phyloP scores from a whole-genome alignment of 441 rosid species.

The Erodium moschatum region DNA sequence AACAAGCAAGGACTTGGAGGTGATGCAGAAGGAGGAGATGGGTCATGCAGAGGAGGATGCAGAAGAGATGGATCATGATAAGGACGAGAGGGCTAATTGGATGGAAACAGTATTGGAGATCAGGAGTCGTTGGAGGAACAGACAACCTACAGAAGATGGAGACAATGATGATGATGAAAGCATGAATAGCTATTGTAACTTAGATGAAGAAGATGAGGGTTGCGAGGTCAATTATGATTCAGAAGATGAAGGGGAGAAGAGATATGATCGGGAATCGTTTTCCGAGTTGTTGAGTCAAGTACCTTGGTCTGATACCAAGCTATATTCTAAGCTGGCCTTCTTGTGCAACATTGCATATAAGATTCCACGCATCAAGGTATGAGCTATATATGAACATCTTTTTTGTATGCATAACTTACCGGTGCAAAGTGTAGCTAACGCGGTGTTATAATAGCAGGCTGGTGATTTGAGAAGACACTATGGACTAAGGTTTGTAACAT shows the following conservation, averaged over 20 bases:
- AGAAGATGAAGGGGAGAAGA: constrained; percentile 28
- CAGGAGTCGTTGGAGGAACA: constrained; percentile 25
- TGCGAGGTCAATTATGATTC: constrained; percentile 49
- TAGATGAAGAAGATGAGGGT: constrained; percentile 19
- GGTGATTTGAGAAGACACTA: constrained; percentile 45
- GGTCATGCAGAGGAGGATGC: too few relatives aligned
- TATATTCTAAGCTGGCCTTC: constrained; percentile 70
- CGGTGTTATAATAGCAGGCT: constrained; percentile 26
- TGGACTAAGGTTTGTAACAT: constrained; percentile 56
- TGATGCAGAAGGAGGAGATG: constrained; percentile 22
- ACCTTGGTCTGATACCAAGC: constrained; percentile 56
- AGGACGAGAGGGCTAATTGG: neutral
- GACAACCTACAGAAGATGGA: constrained; percentile 10
- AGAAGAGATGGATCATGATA: neutral
- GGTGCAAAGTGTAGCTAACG: neutral
- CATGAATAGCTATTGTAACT: constrained; percentile 20
- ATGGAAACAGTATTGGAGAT: constrained; percentile 16
- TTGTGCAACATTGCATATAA: constrained; percentile 77
- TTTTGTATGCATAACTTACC: neutral
- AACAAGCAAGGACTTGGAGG: constrained; percentile 31
- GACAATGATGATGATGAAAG: constrained; percentile 22
- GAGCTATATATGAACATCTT: neutral
- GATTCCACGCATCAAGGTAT: constrained; percentile 54
- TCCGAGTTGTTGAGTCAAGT: constrained; percentile 38
- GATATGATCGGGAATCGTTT: constrained; percentile 40